phyloP scores from a whole-genome alignment of 352 stramenopile genomes.

The Globisporangium canariense region DNA sequence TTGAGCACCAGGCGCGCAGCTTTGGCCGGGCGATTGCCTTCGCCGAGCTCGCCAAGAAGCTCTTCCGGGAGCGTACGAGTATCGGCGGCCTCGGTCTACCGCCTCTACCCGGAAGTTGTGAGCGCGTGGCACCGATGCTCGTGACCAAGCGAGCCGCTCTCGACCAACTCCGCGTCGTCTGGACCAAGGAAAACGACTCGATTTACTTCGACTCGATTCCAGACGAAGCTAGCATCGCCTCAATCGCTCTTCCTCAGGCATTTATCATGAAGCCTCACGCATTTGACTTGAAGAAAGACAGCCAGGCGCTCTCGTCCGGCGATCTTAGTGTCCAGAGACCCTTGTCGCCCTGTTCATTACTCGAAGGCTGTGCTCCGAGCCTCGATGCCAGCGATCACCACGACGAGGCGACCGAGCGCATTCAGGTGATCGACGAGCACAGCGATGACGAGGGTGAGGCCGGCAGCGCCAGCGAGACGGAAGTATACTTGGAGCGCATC shows the following conservation, averaged over 20 bases:
- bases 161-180: constrained; percentile 6
- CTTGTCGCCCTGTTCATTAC: neutral
- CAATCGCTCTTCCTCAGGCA: constrained; percentile 17
- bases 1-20: constrained; percentile 17
- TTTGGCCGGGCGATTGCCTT: constrained; percentile 33
- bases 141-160: constrained; percentile 18
- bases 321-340: neutral
- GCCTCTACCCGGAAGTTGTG: constrained; percentile 9
- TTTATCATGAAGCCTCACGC: constrained; percentile 31
- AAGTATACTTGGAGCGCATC: constrained; percentile 13
- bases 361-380: neutral
- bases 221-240: constrained; percentile 20
- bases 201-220: constrained; percentile 32
- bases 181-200: constrained; percentile 28
- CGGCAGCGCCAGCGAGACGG: constrained; percentile 11
- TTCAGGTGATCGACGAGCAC: constrained; percentile 16
- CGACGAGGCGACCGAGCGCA: constrained; percentile 5
- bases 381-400: neutral
- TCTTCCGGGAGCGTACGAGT: constrained; percentile 25
- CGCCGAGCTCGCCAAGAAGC: constrained; percentile 12
- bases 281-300: constrained; percentile 10
- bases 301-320: neutral
- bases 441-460: constrained; percentile 15
- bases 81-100: constrained; percentile 22
- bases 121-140: constrained; percentile 13